Percentiles rank a stretch among this genome's conserved stretches.
Conservation (phyloP, 148 eudicot species). For the Polygonum maritimum region DNA sequence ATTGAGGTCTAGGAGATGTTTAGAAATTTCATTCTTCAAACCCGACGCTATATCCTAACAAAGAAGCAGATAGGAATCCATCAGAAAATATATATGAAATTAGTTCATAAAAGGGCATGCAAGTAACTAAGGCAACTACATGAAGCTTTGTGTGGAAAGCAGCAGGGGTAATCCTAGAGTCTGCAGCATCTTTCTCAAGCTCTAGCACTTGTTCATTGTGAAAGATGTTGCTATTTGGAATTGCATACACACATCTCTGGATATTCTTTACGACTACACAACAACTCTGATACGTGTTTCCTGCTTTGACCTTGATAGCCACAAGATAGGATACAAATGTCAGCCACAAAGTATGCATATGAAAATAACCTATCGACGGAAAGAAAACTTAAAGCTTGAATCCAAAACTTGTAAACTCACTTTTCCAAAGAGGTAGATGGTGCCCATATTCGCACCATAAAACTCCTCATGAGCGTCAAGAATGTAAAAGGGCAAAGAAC, state of each 20-base stretch:
- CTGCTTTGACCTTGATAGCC: conserved; percentile 62
- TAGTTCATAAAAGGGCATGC: background rate
- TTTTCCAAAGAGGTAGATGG: conserved; percentile 86
- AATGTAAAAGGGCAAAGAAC: conserved; percentile 76
- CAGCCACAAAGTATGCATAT: background rate
- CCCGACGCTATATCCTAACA: conserved; percentile 70
- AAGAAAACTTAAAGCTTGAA: background rate
- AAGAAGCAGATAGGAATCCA: background rate
- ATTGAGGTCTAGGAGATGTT: conserved; percentile 54
- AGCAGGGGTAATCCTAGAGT: conserved; percentile 40
- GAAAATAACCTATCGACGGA: background rate
- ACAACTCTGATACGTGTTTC: conserved; percentile 68
- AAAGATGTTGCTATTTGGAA: conserved; percentile 55
- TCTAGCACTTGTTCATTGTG: conserved; percentile 40
- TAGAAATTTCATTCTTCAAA: conserved; percentile 53
- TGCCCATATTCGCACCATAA: conserved; percentile 64
- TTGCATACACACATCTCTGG: conserved; percentile 85
- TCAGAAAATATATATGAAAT: background rate
- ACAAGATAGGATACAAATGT: conserved; percentile 16
- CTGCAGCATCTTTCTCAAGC: conserved; percentile 52
- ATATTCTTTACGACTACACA: conserved; percentile 83
- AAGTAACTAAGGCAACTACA: conserved; percentile 26
- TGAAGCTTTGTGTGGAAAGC: conserved; percentile 55
- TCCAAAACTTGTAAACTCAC: conserved; percentile 26
- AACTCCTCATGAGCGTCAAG: conserved; percentile 83